Base-by-base conservation (phyloP, 768 basidiomycete genomes). In the Rhodotorula taiwanensis region DNA sequence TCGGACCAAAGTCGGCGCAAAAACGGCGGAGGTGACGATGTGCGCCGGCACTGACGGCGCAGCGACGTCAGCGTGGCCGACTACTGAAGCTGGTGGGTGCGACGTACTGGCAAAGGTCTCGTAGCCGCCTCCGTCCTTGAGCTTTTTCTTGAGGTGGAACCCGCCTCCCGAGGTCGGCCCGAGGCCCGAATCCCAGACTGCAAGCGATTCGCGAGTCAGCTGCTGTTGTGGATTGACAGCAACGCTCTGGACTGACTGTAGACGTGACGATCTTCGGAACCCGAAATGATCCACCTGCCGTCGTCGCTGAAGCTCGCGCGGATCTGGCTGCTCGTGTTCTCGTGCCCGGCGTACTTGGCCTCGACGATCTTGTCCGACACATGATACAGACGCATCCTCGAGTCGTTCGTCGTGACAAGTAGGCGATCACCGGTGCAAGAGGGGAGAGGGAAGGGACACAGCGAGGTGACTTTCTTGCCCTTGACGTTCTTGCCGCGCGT, bases 341-440 rank as follows among this genome's bases (percentile, higher is more conserved):
- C 70, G 52, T 72, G 74, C 18, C 70, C 72, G 3, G 61, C 64
- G 49, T 72, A 69, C 64, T 71, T 73, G 13, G 55, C 42, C 44
- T 74, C 70, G 49, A 71, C 49, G 16, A 48, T 45, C 34, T 67
- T 70, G 57, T 61, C 66, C 31, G 36, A 39, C 9, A 67, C 53
- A 18, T 71, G 62, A 55, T 66, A 74, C n/a, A 74, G 47, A 9
- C 74, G 61, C 25, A 73, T 50, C 10, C 72, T 60, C 20, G 70
- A 70, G 51, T 73, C 74, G 60, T 74, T 74, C 36, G 64, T 70
- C 27, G 74, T 70, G 36, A 73, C 63, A 27, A 74, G 70, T 18
- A 74, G 49, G 2, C 70, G 34, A 11, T 58, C 70, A 42, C 60
- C 62, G 25, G 27, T 47, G 20, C 21, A 53, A 43, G 28, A 45